Conservation (phyloP, 257 asterid genomes). For the Solanum verrucosum region DNA sequence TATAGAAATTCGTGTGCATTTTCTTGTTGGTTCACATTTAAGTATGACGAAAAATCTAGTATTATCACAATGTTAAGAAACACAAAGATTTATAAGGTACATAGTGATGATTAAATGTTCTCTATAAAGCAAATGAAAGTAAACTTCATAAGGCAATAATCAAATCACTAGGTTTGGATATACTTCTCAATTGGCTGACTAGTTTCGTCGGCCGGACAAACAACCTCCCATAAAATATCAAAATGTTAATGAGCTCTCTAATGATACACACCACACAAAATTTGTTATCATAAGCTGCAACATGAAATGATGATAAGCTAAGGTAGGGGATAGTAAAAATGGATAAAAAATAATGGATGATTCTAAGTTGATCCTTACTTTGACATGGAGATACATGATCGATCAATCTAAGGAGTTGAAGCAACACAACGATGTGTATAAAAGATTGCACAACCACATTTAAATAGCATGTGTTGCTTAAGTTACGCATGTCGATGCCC, state of each 20-base stretch:
- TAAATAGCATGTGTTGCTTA: constrained; percentile 83
- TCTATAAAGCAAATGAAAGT: too few species aligned
- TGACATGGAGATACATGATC: constrained; percentile 18
- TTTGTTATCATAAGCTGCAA: constrained; percentile 26
- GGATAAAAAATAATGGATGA: neutral
- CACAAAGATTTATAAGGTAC: neutral
- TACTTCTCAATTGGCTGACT: constrained; percentile 58
- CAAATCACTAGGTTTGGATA: constrained; percentile 13
- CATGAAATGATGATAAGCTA: constrained; percentile 15
- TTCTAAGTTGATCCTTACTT: constrained; percentile 19
- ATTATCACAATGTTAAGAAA: constrained; percentile 37
- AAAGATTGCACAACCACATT: constrained; percentile 76
- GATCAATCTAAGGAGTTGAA: constrained; percentile 28
- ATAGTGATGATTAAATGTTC: neutral
- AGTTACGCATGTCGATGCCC: constrained; percentile 4
- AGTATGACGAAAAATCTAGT: constrained; percentile 58
- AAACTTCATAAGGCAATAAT: neutral
- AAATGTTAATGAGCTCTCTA: constrained; percentile 27
- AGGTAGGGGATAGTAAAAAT: neutral
- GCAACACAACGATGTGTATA: constrained; percentile 58
- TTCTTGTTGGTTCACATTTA: constrained; percentile 60
- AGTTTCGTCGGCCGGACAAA: constrained; percentile 30
- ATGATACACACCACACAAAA: constrained; percentile 45
- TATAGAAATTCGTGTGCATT: constrained; percentile 92
- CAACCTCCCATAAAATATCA: constrained; percentile 15